These are phyloP conservation scores for Cryphonectria carpinicola DNA, from an alignment of 2,329 filamentous ascomycete genomes.

Conservation along the genomic window DNA sequence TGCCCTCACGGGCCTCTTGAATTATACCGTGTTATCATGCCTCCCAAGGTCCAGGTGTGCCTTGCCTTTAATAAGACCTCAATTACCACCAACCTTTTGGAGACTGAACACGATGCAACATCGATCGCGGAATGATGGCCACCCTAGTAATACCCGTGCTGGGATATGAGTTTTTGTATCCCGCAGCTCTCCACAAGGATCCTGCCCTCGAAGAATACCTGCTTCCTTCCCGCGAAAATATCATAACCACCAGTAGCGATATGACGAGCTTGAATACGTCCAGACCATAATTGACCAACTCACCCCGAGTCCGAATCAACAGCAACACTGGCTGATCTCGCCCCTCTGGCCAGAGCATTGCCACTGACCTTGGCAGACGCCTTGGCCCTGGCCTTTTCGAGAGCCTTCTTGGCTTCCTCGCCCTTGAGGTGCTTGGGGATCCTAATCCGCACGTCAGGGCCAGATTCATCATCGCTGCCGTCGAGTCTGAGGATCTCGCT, in stretches of 20 bases:
- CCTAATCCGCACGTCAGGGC: conserved; percentile 2
- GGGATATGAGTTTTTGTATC: not conserved
- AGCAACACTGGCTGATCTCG: conserved; percentile 17
- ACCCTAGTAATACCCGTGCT: not conserved
- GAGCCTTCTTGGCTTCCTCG: conserved; percentile 15
- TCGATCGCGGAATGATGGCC: no score
- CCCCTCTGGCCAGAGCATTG: not conserved
- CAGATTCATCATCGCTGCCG: not conserved
- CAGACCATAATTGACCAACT: not conserved
- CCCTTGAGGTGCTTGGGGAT: conserved; percentile 24
- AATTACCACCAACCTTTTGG: not conserved
- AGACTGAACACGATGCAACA: not conserved
- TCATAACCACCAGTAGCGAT: not conserved
- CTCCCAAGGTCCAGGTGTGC: not conserved
- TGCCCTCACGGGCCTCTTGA: not conserved
- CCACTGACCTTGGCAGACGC: conserved; percentile 9
- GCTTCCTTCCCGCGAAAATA: not conserved
- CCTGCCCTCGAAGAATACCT: not conserved
- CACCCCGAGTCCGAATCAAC: conserved; percentile 23
- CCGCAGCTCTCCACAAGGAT: not conserved
- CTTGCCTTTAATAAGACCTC: not conserved
- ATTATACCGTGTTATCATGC: not conserved
- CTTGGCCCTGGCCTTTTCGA: conserved; percentile 2
- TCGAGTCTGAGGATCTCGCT: conserved; percentile 20
- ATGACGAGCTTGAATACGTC: no score